Evolutionary conservation across 768 basidiomycete genomes (phyloP).

Genomic region (Naematelia aurantialba): DNA sequence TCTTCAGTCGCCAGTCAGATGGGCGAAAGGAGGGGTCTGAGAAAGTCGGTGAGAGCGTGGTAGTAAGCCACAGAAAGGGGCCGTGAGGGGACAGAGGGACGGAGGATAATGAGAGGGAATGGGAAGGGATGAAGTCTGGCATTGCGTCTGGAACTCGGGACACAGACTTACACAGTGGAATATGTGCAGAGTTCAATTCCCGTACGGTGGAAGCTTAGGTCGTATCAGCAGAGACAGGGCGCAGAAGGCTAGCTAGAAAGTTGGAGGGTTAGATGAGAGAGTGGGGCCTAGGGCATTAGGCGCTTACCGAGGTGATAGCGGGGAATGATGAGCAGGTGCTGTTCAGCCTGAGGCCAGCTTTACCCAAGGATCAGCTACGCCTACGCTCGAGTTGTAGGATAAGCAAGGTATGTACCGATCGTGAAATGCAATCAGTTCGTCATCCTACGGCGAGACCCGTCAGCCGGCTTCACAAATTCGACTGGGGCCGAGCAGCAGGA

Average conservation of each 20-base stretch:
- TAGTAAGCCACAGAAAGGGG: constrained; percentile 3
- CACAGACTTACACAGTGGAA: constrained; percentile 37
- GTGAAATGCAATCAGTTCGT: constrained; percentile 43
- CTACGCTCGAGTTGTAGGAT: not conserved
- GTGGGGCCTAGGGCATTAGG: not conserved
- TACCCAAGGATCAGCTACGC: not conserved
- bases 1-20: constrained; percentile 1
- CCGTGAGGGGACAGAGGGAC: not conserved
- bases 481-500: too few species aligned
- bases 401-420: constrained; percentile 27
- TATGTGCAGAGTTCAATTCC: constrained; percentile 23
- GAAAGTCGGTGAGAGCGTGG: not conserved
- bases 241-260: not conserved
- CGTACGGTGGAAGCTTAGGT: constrained; percentile 29
- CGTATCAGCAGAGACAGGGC: not conserved
- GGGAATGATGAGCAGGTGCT: constrained; percentile 44
- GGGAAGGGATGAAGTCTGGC: too few species aligned
- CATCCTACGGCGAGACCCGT: constrained; percentile 18
- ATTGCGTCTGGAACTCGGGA: too few species aligned
- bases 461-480: not conserved
- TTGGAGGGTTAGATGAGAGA: not conserved
- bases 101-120: too few species aligned
- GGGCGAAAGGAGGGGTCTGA: not conserved
- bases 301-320: constrained; percentile 32
- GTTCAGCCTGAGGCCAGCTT: constrained; percentile 34